Evolutionary conservation across 352 stramenopile genomes (phyloP), one percentile per base, ranked within the genome.

Genomic region (Phytopythium boreale): DNA sequence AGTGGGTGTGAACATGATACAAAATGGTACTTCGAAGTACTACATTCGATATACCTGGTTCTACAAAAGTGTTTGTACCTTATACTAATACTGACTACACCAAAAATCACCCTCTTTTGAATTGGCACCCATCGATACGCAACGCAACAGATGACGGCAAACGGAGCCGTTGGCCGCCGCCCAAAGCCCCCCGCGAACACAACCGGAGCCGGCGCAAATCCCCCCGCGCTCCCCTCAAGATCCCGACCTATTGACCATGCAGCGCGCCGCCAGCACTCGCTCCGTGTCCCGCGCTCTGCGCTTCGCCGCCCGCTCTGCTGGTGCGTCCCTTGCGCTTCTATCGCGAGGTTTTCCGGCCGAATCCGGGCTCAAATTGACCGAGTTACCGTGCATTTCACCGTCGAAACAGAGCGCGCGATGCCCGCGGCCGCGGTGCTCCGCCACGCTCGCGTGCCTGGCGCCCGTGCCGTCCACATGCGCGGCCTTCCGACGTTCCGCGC

Each of bases 211-310:
- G 5, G 34, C 34, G 34, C 34, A 10, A 14, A 3, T 39, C 34
- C 34, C 34, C 7, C 10, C 34, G 34, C 34, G 34, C 34, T 39
- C 34, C 34, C 34, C 34, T 39, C 34, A 39, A 39, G 34, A 39
- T 39, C 34, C 34, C 34, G 34, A 2, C 34, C 34, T 39, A 7
- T 14, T 14, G 34, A 39, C 26, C 14, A 59, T 59, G 52, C 52
- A 75, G 64, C 71, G 68, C 51, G 64, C 69, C 62, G 49, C 52
- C 37, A 67, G 24, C 49, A 7, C 43, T 20, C 56, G 72, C n/a
- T 26, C 68, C 44, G n/a, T 37, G 26, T 10, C 64, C 27, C 68
- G 71, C n/a, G 57, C 58, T 27, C 22, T 52, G 46, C 58, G 71
- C 27, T 49, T 64, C 51, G 67, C 62, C 57, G 52, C 58, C 17